Evolutionary conservation across 495 filamentous ascomycete species (phyloP).

Genomic region (Aspergillus coremiiformis): DNA sequence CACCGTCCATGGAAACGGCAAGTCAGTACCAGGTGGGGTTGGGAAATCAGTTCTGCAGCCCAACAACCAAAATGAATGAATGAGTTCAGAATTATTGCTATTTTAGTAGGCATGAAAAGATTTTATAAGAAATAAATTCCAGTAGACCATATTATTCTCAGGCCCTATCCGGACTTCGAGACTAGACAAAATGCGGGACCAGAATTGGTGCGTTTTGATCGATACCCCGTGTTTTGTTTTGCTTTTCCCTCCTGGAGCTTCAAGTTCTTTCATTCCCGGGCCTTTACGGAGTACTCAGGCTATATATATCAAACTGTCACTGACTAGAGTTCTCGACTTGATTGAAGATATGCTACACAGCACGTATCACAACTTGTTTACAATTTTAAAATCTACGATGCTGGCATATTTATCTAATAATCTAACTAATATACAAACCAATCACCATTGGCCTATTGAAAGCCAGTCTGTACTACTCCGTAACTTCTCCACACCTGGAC

Average conservation of each 20-base stretch:
- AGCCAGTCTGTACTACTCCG: not conserved
- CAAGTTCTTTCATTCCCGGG: not conserved
- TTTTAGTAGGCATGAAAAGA: too few relatives aligned
- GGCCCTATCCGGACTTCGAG: too few relatives aligned
- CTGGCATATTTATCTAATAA: not conserved
- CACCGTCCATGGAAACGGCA: not conserved
- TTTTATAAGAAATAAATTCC: too few relatives aligned
- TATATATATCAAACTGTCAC: not conserved
- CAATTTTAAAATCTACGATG: too few relatives aligned
- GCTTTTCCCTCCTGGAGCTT: not conserved
- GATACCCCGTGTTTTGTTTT: not conserved
- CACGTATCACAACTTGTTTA: too few relatives aligned
- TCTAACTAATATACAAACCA: not conserved
- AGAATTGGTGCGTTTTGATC: too few relatives aligned
- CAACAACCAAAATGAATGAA: not conserved
- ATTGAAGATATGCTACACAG: too few relatives aligned
- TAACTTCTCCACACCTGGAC: conserved; percentile 7
- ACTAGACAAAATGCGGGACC: too few relatives aligned
- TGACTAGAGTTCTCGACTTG: too few relatives aligned
- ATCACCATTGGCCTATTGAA: not conserved
- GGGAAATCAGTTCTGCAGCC: not conserved
- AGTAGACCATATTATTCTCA: too few relatives aligned
- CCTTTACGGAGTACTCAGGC: not conserved
- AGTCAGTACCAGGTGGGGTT: not conserved
- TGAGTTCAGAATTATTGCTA: too few relatives aligned